Evolutionary conservation across 768 basidiomycete genomes (phyloP).

Genomic region (Dendrothele bispora): DNA sequence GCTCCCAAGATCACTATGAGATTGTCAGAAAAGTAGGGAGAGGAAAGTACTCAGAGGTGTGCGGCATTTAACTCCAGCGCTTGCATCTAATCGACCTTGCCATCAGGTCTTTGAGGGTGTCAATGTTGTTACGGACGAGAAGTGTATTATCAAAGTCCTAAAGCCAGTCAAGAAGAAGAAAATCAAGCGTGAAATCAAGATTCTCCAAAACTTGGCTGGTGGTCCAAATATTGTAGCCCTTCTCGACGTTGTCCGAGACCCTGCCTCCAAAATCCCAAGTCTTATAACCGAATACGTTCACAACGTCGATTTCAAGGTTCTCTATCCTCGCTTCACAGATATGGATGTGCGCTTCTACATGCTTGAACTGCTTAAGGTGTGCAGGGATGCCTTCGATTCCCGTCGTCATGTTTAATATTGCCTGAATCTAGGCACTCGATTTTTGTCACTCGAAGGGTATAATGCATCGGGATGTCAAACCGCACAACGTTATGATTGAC

Average conservation of each 20-base stretch:
- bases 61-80: conserved; percentile 13
- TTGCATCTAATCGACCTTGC: conserved; percentile 14
- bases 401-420: conserved; percentile 13
- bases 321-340: conserved; percentile 95
- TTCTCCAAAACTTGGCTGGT: conserved; percentile 92
- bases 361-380: conserved; percentile 90
- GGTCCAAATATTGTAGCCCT: conserved; percentile 94
- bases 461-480: conserved; percentile 98
- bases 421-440: conserved; percentile 72
- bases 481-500: conserved; percentile 99
- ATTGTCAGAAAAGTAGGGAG: conserved; percentile 95
- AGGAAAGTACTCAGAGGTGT: conserved; percentile 93
- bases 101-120: conserved; percentile 88
- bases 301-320: conserved; percentile 95
- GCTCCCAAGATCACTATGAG: conserved; percentile 95
- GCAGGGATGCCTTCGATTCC: conserved; percentile 7
- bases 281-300: conserved; percentile 97
- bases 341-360: conserved; percentile 96
- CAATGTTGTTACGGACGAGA: conserved; percentile 86
- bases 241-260: conserved; percentile 94
- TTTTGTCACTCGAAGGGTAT: conserved; percentile 98
- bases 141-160: conserved; percentile 97
- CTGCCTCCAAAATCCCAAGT: conserved; percentile 94
- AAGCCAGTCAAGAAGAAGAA: conserved; percentile 99
- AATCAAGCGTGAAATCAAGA: conserved; percentile 99